Evolutionary conservation across 2,329 filamentous ascomycete species (phyloP), one percentile per base, ranked within the genome.

Genomic region (Fonsecaea pedrosoi): DNA sequence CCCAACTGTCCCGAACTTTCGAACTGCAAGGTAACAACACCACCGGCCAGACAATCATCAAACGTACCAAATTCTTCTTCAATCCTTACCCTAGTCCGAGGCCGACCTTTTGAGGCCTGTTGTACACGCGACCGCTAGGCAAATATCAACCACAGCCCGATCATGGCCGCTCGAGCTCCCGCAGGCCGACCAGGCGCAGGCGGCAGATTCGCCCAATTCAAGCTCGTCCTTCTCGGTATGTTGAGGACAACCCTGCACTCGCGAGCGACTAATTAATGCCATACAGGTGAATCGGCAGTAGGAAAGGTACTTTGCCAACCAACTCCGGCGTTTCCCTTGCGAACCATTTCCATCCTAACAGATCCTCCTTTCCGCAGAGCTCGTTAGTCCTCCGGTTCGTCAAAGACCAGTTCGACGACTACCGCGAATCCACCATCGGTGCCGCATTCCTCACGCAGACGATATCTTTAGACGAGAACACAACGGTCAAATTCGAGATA

Each of bases 401-500:
- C 78, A 99, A 99, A 88, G 94, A 99, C 82, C 95, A 98, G 92
- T 99, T 99, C 82, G 95, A 99, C 85, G 89, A 91, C 81, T 97
- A 97, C 84, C 89, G 94, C 82, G 94, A 97, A 88, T 97, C 94
- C 64, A 97, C 94, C 70, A 97, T 97, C 82, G 94, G 95, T 81
- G 95, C 96, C 75, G 96, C 96, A 73, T 99, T 99, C 86, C 87
- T 99, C 73, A 99, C 95, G 76, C 95, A 99, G 82, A 99, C 95
- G 74, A 97, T 99, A 79, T 94, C 94, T 66, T 90, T 99, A 81
- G 94, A 98, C 79, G 95, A 98, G 78, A 95, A 89, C 81, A 98
- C 95, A 67, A 99, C 95, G 64, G 94, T 99, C 82, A 99, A 99
- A 85, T 99, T 99, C 77, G 95, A 99, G 82, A 99, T 99, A 78